Evolutionary conservation across 2,329 filamentous ascomycete genomes (phyloP).

Genomic region (Monosporascus sp.): DNA sequence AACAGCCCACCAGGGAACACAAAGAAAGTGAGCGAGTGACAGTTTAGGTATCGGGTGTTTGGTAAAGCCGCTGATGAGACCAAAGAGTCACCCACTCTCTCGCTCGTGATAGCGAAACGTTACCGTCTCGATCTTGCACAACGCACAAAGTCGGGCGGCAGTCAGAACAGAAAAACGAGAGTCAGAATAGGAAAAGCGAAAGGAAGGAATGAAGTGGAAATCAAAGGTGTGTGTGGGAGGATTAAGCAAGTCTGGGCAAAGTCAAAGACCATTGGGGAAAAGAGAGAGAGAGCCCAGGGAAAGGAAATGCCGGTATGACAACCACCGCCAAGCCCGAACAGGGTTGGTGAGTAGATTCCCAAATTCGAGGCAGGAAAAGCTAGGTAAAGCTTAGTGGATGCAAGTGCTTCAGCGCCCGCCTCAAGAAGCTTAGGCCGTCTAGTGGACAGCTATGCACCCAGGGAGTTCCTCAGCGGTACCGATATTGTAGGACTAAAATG

Average conservation of each 20-base stretch:
- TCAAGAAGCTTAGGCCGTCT: no score
- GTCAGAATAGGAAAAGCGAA: neutral
- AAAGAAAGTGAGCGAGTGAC: constrained; percentile 1
- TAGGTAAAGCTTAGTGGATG: neutral
- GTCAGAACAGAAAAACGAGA: constrained; percentile 10
- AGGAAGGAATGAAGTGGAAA: neutral
- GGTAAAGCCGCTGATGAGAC: neutral
- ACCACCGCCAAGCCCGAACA: neutral
- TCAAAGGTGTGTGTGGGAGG: neutral
- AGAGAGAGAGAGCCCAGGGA: no score
- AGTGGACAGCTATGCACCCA: no score
- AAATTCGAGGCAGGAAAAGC: neutral
- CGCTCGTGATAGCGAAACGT: neutral
- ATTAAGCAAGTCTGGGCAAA: neutral
- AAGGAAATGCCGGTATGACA: neutral
- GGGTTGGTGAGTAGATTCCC: neutral
- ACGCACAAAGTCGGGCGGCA: constrained; percentile 5
- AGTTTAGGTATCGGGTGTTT: neutral
- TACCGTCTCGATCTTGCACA: neutral
- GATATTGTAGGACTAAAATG: no score
- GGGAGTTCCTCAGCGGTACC: no score
- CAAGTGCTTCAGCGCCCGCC: neutral
- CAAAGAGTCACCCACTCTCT: neutral
- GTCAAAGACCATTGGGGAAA: neutral
- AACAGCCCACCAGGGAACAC: neutral